Conservation (phyloP, 257 asterid genomes). For the Solanum sitiens region DNA sequence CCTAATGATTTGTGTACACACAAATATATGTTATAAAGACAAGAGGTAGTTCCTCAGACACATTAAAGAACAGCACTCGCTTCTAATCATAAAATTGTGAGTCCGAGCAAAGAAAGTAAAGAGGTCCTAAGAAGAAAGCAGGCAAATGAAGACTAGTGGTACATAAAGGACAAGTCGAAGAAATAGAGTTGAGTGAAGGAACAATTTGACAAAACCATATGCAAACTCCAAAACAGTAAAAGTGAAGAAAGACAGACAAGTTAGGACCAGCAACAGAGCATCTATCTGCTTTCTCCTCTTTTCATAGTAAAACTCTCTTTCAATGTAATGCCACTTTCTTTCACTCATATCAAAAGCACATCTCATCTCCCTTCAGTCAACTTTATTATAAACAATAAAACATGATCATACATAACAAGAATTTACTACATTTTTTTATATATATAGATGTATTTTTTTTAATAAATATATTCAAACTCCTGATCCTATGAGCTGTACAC, state of each 20-base stretch:
- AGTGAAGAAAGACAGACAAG: constrained; percentile 14
- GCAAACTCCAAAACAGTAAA: constrained; percentile 2
- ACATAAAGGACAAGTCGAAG: not conserved
- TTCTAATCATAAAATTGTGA: not conserved
- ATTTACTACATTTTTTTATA: not conserved
- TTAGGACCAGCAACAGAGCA: constrained; percentile 29
- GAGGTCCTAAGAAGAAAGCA: not conserved
- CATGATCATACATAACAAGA: not conserved
- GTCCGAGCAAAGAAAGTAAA: no score
- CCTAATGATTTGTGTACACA: no score
- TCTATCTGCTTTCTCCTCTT: constrained; percentile 67
- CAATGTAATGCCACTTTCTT: constrained; percentile 2
- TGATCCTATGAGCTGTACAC: constrained; percentile 53
- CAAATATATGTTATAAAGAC: no score
- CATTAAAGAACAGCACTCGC: no score
- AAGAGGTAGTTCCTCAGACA: not conserved
- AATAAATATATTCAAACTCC: constrained; percentile 16
- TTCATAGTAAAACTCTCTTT: constrained; percentile 5
- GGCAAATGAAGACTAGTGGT: not conserved
- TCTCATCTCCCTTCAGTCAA: not conserved
- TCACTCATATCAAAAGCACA: constrained; percentile 11
- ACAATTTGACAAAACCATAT: not conserved
- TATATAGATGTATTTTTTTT: not conserved
- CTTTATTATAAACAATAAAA: not conserved
- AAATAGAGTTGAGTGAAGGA: not conserved